Percentiles rank a stretch among this genome's conserved stretches.
Conservation (phyloP, 106 monocot genomes). For the Allium fistulosum region DNA sequence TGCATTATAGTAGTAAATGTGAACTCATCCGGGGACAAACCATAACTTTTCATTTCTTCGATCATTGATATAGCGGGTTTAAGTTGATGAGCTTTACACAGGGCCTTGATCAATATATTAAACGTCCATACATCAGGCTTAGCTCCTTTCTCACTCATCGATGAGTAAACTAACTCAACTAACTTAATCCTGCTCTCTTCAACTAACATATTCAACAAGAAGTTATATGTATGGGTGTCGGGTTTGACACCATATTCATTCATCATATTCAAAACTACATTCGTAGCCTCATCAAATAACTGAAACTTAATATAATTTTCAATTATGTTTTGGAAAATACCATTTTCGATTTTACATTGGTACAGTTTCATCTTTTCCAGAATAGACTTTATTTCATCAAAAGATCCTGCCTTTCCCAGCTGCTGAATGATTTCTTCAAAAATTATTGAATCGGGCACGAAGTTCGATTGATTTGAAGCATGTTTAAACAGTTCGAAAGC, state of each 20-base stretch:
- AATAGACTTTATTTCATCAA: constrained; percentile 43
- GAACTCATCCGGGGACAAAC: constrained; percentile 65
- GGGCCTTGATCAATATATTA: constrained; percentile 80
- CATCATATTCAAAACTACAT: constrained; percentile 50
- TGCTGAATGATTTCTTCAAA: constrained; percentile 61
- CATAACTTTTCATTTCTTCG: constrained; percentile 65
- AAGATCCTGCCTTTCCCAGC: constrained; percentile 56
- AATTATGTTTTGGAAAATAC: constrained; percentile 45
- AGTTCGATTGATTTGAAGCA: constrained; percentile 29
- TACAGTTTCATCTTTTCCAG: constrained; percentile 46
- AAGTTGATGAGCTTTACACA: constrained; percentile 74
- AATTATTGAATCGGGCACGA: constrained; percentile 23
- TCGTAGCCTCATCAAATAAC: constrained; percentile 55
- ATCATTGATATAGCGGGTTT: constrained; percentile 63
- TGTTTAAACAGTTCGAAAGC: constrained; percentile 43
- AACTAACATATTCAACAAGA: constrained; percentile 65
- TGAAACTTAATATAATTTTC: constrained; percentile 32
- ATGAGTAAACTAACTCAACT: constrained; percentile 65
- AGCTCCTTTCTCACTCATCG: constrained; percentile 43
- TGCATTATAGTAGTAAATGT: constrained; percentile 89
- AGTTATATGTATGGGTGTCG: constrained; percentile 49
- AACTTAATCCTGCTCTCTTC: constrained; percentile 65
- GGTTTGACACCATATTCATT: constrained; percentile 41
- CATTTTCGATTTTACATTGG: constrained; percentile 33
- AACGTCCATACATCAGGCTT: constrained; percentile 77